Evolutionary conservation across 805 yeast species (phyloP), one percentile per base, ranked within the genome.

Genomic region (Jamesozyma gamospora): DNA sequence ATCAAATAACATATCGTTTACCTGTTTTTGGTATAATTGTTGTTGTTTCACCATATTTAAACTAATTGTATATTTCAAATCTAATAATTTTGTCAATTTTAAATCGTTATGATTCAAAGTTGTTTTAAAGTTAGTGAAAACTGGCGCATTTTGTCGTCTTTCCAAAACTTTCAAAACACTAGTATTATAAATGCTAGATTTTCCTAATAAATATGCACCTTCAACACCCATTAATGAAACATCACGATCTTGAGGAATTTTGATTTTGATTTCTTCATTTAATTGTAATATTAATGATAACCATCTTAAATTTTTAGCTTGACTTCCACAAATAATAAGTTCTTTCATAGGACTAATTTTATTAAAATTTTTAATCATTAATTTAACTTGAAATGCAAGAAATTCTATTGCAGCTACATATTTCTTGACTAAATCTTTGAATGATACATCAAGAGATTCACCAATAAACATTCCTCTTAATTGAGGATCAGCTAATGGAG

Each of bases 401-500:
- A 70, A 75, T 53, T 76, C 81, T 4, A 75, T 37, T 2, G 64
- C 58, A 15, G 69, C 56, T 28, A 73, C 55, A 50, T 75, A 77
- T 45, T 65, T 62, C 21, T 65, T 53, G 1, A 64, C 61, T 18
- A 73, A 48, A 34, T 64, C 63, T 3, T 43, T 43, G 8, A 63
- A 15, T 2, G 67, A 56, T 3, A 45, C 40, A 25, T 65, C 68
- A 6, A 60, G 53, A 27, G 66, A 54, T 27, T 74, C 77, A 13
- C 77, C 79, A 9, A 74, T 68, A 33, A 63, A 56, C 36, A 66
- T 58, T 28, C 77, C 77, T 38, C 69, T 59, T 71, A 76, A 65
- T 2, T 54, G 36, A 10, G 72, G 64, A 48, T 74, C 74, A 39
- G 66, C 70, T 45, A 59, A 71, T 0, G 82, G 82, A 7, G 77